Evolutionary conservation across 805 yeast species (phyloP).

Genomic region (Torulaspora indica): DNA sequence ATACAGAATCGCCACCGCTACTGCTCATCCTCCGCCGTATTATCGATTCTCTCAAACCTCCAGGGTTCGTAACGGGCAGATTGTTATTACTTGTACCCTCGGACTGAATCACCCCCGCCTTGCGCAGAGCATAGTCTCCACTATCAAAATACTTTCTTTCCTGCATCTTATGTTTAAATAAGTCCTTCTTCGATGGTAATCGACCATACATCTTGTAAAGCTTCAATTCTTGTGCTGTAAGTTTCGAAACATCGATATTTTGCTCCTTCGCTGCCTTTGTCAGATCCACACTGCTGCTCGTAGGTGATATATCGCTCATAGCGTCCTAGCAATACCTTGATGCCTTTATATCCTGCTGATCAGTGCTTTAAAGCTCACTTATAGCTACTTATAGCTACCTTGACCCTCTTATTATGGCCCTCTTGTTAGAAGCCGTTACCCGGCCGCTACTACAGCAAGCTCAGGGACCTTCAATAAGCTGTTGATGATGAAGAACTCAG

Average conservation of each 20-base stretch:
- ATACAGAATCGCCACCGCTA: conserved; percentile 31
- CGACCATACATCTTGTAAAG: conserved; percentile 79
- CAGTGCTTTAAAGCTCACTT: not conserved
- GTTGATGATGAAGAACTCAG: no score
- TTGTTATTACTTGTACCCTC: conserved; percentile 31
- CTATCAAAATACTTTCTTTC: conserved; percentile 91
- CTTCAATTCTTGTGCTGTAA: conserved; percentile 75
- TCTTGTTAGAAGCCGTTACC: not conserved
- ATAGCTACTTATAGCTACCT: not conserved
- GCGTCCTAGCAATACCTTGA: not conserved
- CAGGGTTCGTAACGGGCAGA: conserved; percentile 36
- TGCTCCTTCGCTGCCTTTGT: conserved; percentile 15
- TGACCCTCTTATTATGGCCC: no score
- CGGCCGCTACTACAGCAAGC: not conserved
- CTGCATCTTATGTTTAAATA: conserved; percentile 68
- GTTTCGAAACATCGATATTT: conserved; percentile 49
- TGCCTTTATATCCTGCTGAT: not conserved
- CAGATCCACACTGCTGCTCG: conserved; percentile 26
- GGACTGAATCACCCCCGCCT: conserved; percentile 47
- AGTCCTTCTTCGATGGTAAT: conserved; percentile 73
- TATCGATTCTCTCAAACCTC: conserved; percentile 35
- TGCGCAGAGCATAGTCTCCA: conserved; percentile 88
- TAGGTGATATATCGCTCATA: conserved; percentile 27
- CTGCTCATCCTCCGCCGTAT: conserved; percentile 35
- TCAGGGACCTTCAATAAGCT: not conserved